Evolutionary conservation across 2,329 filamentous ascomycete species (phyloP), one percentile per base, ranked within the genome.

Genomic region (Epichloe typhina): DNA sequence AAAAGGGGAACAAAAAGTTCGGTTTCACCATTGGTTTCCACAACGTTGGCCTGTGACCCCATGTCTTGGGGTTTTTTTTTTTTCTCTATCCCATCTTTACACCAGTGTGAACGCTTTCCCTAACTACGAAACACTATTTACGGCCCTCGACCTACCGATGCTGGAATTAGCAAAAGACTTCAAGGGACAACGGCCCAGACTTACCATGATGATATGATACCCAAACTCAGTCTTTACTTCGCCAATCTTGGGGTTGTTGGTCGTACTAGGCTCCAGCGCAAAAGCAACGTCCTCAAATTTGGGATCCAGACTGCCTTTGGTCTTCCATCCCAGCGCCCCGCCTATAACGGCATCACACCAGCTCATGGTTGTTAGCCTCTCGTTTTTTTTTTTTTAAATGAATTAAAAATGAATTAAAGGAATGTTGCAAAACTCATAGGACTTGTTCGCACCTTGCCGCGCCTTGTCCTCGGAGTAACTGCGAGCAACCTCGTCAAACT

Each of bases 191-290:
- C 6, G 8, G 40, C 26, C 21, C 23, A 45, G 13, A 59, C 67
- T 50, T 54, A 89, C 85, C 81, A 89, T 88, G 56, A 90, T 79
- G 56, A 90, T 80, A 64, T 90, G 86, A 70, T 89, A 89, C 1
- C 86, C 86, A 67, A 86, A 83, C 1, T 71, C 74, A 1, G 86
- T 89, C 72, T 86, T 88, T 21, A 75, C 82, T 69, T 88, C 83
- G 1, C 72, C 84, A 61, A 77, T 76, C 61, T 81, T 83, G 2
- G 85, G 83, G 52, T 69, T 81, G 12, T 64, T 71, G 12, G 80
- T 82, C 8, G 80, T 82, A 60, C 83, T 87, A 1, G 76, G 68
- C 57, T 84, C 79, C 37, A 90, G 71, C 26, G 74, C 77, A 64
- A 82, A 89, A 8, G 86, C 86, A 9, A 85, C 77, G 54, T 81